A percentile compares a stretch with the other conserved stretches of the same genome.
phyloP scores from a whole-genome alignment of 805 yeast genomes.

The Millerago galiae region DNA sequence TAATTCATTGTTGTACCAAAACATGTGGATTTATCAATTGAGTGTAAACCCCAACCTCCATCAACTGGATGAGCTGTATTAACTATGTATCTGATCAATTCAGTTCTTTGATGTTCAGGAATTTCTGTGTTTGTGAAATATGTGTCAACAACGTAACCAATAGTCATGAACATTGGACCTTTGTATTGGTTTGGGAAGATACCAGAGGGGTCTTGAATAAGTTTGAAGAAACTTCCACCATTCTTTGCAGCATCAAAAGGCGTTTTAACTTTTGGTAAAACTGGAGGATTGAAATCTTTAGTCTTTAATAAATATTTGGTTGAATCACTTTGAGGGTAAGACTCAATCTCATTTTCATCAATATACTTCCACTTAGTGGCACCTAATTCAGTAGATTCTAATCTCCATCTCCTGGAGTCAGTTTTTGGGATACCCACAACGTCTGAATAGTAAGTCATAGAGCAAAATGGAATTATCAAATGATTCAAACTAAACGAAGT shows the following conservation, averaged over 20 bases:
- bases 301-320: conserved; percentile 50
- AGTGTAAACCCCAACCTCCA: conserved; percentile 99
- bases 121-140: conserved; percentile 66
- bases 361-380: conserved; percentile 76
- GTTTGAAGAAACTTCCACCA: conserved; percentile 64
- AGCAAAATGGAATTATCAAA: not conserved
- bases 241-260: conserved; percentile 61
- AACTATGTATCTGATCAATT: conserved; percentile 79
- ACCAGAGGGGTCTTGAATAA: conserved; percentile 78
- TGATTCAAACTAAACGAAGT: not conserved
- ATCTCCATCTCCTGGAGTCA: conserved; percentile 70
- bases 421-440: conserved; percentile 57
- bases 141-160: conserved; percentile 74
- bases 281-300: conserved; percentile 32
- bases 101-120: conserved; percentile 57
- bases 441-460: conserved; percentile 54
- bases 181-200: conserved; percentile 87
- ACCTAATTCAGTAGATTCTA: conserved; percentile 65
- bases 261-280: conserved; percentile 29
- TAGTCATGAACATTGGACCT: conserved; percentile 97
- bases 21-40: conserved; percentile 88
- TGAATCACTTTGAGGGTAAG: conserved; percentile 45
- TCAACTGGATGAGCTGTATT: conserved; percentile 94
- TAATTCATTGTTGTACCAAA: conserved; percentile 92
- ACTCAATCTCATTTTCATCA: conserved; percentile 29